These are phyloP conservation scores for Pyricularia sp. DNA, from an alignment of 2,329 filamentous ascomycete species.

Conservation along the genomic window DNA sequence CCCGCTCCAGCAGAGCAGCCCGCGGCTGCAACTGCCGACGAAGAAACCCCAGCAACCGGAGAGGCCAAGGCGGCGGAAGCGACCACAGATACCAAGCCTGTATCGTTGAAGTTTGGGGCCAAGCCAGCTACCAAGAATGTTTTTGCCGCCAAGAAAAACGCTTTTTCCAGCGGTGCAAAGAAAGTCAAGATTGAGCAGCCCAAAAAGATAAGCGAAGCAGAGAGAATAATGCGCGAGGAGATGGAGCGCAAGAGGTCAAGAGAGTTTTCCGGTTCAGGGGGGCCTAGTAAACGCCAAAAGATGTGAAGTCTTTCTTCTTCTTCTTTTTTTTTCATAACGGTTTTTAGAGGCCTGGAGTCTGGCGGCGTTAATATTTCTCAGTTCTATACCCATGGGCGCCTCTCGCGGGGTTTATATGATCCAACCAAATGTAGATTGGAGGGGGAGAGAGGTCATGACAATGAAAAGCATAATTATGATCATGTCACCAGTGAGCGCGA, in stretches of 20 bases:
- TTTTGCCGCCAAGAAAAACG: constrained; percentile 60
- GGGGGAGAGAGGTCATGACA: background rate
- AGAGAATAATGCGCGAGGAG: constrained; percentile 80
- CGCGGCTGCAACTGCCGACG: background rate
- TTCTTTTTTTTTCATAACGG: background rate
- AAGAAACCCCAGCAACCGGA: background rate
- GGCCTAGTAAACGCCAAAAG: constrained; percentile 39
- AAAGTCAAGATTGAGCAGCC: constrained; percentile 49
- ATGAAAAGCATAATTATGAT: background rate
- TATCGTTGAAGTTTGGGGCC: constrained; percentile 53
- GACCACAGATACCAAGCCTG: constrained; percentile 9
- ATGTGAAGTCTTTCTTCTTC: constrained; percentile 14
- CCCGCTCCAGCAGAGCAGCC: constrained; percentile 8
- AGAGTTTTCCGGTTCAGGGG: constrained; percentile 27
- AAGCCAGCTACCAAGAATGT: constrained; percentile 63
- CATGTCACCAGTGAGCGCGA: background rate
- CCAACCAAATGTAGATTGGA: background rate
- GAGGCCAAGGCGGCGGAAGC: background rate
- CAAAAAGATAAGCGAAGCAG: constrained; percentile 79
- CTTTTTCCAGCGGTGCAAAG: constrained; percentile 49
- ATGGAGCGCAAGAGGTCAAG: constrained; percentile 55
- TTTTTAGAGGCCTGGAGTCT: background rate
- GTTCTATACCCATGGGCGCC: background rate
- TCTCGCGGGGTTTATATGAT: background rate
- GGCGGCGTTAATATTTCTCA: background rate